Percentiles rank a stretch among this genome's conserved stretches.
These are phyloP conservation scores for Xylariales sp. DNA, from an alignment of 2,329 filamentous ascomycete genomes.

Conservation along the genomic window DNA sequence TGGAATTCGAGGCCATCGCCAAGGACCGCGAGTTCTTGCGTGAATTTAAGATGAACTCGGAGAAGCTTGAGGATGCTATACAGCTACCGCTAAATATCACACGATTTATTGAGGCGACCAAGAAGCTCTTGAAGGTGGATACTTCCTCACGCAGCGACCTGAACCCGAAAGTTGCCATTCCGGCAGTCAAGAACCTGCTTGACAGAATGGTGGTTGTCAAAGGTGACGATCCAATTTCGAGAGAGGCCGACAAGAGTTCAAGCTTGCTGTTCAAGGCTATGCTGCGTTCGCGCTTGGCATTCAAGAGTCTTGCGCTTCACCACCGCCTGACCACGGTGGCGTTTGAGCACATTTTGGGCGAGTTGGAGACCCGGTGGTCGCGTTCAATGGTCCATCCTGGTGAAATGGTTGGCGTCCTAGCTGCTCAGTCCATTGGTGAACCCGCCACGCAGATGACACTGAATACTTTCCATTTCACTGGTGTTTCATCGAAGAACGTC, in stretches of 20 bases:
- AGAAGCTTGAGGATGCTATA: constrained; percentile 79
- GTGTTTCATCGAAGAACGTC: constrained; percentile 99
- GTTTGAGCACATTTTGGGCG: constrained; percentile 87
- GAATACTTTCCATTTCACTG: constrained; percentile 99
- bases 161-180: constrained; percentile 81
- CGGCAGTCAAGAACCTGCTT: constrained; percentile 69
- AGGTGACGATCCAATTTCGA: constrained; percentile 74
- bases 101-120: constrained; percentile 86
- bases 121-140: constrained; percentile 86
- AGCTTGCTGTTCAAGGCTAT: constrained; percentile 91
- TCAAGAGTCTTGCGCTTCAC: constrained; percentile 84
- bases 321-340: constrained; percentile 86
- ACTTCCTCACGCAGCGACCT: constrained; percentile 82
- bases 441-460: constrained; percentile 99
- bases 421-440: constrained; percentile 97
- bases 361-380: constrained; percentile 83
- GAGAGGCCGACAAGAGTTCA: constrained; percentile 82
- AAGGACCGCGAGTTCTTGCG: constrained; percentile 74
- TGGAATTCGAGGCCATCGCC: constrained; percentile 76
- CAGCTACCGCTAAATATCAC: constrained; percentile 89
- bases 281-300: constrained; percentile 81
- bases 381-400: constrained; percentile 83
- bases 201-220: constrained; percentile 79
- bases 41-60: constrained; percentile 51
- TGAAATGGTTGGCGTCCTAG: constrained; percentile 97